Base-by-base conservation (phyloP, 441 rosid genomes). In the Pelargonium cotyledonis region DNA sequence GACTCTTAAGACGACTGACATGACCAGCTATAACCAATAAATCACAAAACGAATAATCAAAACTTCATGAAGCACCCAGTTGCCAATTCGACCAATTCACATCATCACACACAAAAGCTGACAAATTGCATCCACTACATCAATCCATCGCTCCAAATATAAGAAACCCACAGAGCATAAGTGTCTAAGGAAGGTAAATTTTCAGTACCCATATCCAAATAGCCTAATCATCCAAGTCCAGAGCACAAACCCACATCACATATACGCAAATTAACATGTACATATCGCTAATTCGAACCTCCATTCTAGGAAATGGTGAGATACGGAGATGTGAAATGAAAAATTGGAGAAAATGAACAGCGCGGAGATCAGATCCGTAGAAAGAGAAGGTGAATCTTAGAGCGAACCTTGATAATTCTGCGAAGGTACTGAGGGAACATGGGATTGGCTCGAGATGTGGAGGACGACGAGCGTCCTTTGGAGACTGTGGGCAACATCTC, bases 401-500 rank as follows among this genome's bases (percentile, higher is more conserved):
- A 71, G 77, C 77, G 73, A 49, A 90, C 97, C 97, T 95, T 92
- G 80, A 95, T 81, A 73, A 95, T 95, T 67, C 97, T 90, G 69
- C 98, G 95, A 72, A 95, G 88, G 76, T 91, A 92, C 73, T 85
- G 94, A 67, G 86, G 86, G 81, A 85, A 79, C 80, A 81, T 68
- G 68, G 90, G 77, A 43, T 80, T 87, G 62, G 92, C 70, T 73
- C 94, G 89, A 72, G 91, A 82, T 47, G 87, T 65, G 66, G 95
- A 83, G 69, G 96, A 82, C 72, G 98, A 85, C 55, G 96, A 67
- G 40, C 91, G 98, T 63, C 81, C 85, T 85, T 72, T 90, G 46
- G 91, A 83, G 66, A 89, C 80, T 46, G 91, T 88, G 0, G 99
- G 99, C 84, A 95, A 79, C 98, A 95, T 95, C 77, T 74, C 78